Base-by-base conservation (phyloP, 768 basidiomycete species). In the Scleroderma citrinum region DNA sequence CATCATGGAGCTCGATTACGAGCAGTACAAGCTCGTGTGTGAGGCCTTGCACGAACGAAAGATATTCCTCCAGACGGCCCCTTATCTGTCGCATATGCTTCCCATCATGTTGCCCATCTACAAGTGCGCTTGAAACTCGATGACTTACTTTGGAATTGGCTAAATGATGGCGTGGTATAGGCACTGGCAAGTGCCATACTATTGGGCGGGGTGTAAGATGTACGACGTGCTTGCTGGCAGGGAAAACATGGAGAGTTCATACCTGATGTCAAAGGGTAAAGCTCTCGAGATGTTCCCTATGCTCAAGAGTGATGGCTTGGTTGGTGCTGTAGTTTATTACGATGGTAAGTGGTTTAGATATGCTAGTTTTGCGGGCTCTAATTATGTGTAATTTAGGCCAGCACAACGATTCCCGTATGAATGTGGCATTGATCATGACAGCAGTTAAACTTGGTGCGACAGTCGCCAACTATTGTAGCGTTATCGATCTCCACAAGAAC, bases 391-490 rank as follows among this genome's bases (percentile, higher is more conserved):
- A 12, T 29, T 26, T 43, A 93, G 91, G 93, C 47, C 95, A 97
- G 70, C 95, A 99, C 69, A 99, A 99, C 60, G 96, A 99, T 59
- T 87, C 95, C 1, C 81, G 95, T 13, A 99, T 98, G 96, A 99
- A 99, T 72, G 80, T 95, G 47, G 92, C 95, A 0, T 75, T 99
- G 29, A 78, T 95, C 59, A 83, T 97, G 82, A 96, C 87, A 16
- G 96, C 95, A 5, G 90, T 97, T 38, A 88, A 92, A 60, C 81
- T 88, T 46, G 94, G 94, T 38, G 92, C 94, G 5, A 77, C 77
- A 7, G 85, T 87, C 16, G 82, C 85, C 42, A 99, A 98, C 73
- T 90, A 99, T 70, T 82, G 81, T 63, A 87, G 93, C 60, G 92
- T 96, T 44, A 84, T 81, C 11, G 65, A 74, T 2, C 73, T 99